These are phyloP conservation scores for Wallacemonas collosoma DNA, from an alignment of 208 protist species.

Conservation along the genomic window DNA sequence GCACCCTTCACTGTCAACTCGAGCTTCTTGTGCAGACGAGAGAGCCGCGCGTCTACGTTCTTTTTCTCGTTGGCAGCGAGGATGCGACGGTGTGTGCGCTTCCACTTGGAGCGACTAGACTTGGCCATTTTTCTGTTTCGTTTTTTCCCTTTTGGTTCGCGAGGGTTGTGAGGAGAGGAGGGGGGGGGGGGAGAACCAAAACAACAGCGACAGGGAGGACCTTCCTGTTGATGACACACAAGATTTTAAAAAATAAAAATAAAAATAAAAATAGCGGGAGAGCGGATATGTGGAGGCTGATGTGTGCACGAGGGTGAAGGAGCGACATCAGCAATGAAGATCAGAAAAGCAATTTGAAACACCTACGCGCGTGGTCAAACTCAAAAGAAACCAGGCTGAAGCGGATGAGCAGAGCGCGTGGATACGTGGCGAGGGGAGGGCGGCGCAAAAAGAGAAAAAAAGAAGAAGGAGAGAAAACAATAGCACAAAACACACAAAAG, in stretches of 20 bases:
- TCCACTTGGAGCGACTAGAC: slow-evolving; percentile 86
- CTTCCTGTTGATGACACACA: no score
- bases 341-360: slow-evolving; percentile 1
- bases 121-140: slow-evolving; percentile 69
- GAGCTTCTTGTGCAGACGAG: slow-evolving; percentile 71
- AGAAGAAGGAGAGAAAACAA: background rate
- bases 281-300: background rate
- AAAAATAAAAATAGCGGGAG: slow-evolving; percentile 12
- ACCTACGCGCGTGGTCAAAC: no score
- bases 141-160: background rate
- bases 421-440: no score
- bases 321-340: background rate
- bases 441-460: background rate
- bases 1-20: slow-evolving; percentile 65
- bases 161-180: no score
- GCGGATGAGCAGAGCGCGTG: no score
- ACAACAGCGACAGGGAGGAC: background rate
- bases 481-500: no score
- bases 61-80: slow-evolving; percentile 41
- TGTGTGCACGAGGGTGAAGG: background rate
- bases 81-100: slow-evolving; percentile 75
- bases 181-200: background rate
- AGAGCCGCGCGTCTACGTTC: slow-evolving; percentile 49
- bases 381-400: no score
- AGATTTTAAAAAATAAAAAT: slow-evolving; percentile 3